Conservation (phyloP, 306 rosid species). For the Prunus mongolica region DNA sequence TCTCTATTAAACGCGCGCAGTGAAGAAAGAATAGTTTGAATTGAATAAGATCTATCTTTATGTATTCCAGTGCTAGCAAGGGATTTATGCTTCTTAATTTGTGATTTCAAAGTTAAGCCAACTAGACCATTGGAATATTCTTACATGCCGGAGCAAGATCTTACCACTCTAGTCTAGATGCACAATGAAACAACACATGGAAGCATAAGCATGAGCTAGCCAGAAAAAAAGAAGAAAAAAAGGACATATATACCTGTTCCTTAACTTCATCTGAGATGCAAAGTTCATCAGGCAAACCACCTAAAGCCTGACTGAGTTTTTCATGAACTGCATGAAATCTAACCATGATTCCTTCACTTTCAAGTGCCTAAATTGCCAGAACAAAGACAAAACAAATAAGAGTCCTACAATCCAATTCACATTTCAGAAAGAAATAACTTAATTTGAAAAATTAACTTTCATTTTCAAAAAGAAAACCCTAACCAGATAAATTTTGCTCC, state of each 20-base stretch:
- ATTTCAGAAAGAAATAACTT: neutral
- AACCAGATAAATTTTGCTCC: slow-evolving; percentile 70
- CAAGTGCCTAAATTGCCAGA: slow-evolving; percentile 40
- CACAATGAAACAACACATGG: neutral
- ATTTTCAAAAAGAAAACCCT: neutral
- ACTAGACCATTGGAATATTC: no score
- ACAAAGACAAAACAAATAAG: neutral
- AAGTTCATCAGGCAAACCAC: slow-evolving; percentile 47
- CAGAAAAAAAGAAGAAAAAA: neutral
- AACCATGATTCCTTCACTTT: slow-evolving; percentile 48
- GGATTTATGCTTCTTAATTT: no score
- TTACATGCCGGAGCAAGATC: no score
- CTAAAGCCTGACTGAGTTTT: slow-evolving; percentile 42
- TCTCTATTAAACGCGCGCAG: neutral
- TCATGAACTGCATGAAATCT: slow-evolving; percentile 46
- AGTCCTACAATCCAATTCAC: neutral
- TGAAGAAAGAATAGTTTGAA: neutral
- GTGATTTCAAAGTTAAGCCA: no score
- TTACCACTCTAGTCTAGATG: no score
- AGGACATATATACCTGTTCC: slow-evolving; percentile 49
- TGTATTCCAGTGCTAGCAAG: neutral
- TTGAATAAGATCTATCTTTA: neutral
- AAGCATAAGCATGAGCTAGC: neutral
- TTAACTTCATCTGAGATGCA: slow-evolving; percentile 55
- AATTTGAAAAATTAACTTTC: neutral